phyloP scores from a whole-genome alignment of 2,329 filamentous ascomycete genomes.

The Colletotrichum kahawae region DNA sequence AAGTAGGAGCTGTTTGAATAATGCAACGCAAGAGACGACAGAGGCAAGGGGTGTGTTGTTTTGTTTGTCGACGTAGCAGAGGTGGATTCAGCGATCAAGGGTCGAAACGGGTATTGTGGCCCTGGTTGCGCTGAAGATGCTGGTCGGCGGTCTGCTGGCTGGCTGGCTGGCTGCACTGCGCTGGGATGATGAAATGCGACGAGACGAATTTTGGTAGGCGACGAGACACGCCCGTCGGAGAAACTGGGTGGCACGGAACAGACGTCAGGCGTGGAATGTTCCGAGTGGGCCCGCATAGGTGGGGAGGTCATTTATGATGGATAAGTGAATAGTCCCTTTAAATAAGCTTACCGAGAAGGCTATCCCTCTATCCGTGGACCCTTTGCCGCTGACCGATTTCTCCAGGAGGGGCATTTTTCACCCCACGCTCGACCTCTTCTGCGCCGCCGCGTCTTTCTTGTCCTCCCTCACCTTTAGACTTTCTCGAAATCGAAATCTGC shows the following conservation, averaged over 20 bases:
- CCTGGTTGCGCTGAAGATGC: background rate
- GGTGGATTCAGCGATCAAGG: conserved; percentile 12
- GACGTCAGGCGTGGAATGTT: conserved; percentile 11
- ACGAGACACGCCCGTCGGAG: background rate
- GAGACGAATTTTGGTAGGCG: conserved; percentile 1
- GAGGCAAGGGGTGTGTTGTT: background rate
- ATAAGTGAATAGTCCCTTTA: background rate
- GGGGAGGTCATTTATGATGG: background rate
- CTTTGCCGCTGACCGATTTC: conserved; percentile 1
- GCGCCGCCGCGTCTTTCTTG: conserved; percentile 4
- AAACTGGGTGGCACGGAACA: conserved; percentile 1
- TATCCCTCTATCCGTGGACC: background rate
- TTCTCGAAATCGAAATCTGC: background rate
- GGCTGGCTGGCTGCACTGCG: background rate
- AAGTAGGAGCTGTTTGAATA: background rate
- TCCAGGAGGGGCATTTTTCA: conserved; percentile 24
- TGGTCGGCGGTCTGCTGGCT: background rate
- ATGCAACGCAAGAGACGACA: background rate
- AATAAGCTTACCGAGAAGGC: background rate
- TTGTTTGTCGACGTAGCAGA: background rate
- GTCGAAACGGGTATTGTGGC: background rate
- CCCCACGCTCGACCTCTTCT: conserved; percentile 13
- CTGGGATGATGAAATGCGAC: conserved; percentile 12
- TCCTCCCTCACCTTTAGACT: background rate
- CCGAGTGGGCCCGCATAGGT: background rate